Evolutionary conservation across 495 filamentous ascomycete genomes (phyloP), one percentile per base, ranked within the genome.

Genomic region (Chaetomium tenue): DNA sequence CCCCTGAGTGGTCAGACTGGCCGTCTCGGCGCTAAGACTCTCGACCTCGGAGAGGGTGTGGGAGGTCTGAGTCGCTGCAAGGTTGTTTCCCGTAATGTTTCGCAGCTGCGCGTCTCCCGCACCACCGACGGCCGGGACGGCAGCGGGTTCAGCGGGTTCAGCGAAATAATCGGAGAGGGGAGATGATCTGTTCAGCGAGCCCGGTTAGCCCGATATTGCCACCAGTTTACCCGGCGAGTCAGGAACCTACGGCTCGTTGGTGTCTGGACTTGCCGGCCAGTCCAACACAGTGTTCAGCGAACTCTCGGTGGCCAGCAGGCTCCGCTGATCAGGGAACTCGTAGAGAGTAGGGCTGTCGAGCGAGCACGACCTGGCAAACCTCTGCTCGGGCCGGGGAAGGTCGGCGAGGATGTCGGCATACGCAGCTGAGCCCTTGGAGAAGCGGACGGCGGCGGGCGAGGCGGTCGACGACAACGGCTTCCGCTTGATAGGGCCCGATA

Each of bases 271-370:
- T 39, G 63, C 25, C 23, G 65, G 40, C 54, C 66, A 68, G 51
- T 64, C 63, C 20, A 60, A 25, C 37, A 60, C 47, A 28, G 70
- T 40, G 23, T 60, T 66, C 66, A 71, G 60, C 42, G 57, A 53
- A 50, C 62, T 67, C 23, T 51, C 63, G 23, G 60, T 58, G 13
- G 64, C 66, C 39, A 64, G 26, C 40, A 66, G 23, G 46, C 56
- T 60, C 28, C 61, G 60, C n/a, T 69, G 68, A 60, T 70, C 70
- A 60, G 80, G 80, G 63, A 83, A 84, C 65, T 84, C 82, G 76
- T 84, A 83, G 57, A 85, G 75, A 8, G 82, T 84, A 60, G 82
- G 83, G 63, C 83, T 84, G 67, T 86, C 83, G 52, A 83, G 68
- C 12, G 82, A 81, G 70, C 70, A 81, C 26, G 80, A 79, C 47